Base-by-base conservation (phyloP, 2,329 filamentous ascomycete species). In the Diaporthe citrichinensis region DNA sequence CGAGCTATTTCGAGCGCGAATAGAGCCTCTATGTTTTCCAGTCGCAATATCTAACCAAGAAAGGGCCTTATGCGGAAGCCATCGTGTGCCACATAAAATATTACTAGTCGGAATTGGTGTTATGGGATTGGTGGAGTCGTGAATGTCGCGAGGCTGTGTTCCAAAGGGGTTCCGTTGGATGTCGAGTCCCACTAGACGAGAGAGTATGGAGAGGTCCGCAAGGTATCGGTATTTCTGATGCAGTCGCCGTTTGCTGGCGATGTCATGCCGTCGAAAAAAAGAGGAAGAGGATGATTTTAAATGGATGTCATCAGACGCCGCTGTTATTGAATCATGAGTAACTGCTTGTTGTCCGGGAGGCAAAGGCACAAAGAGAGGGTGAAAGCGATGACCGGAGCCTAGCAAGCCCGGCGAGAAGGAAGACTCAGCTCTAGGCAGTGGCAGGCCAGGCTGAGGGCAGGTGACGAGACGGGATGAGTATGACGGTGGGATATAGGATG, bases 251-350 rank as follows among this genome's bases (percentile, higher is more conserved):
- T 75, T 72, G 68, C 53, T 49, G 75, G 68, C 69, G 57, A 68
- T 75, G 62, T 65, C 75, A 76, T 76, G 73, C 73, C 75, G 73
- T 69, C 62, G 67, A 65, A 36, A 59, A 59, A 41, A 44, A 65
- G 51, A 69, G 55, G 61, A 41, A 44, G 46, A 53, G 41, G 55
- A 14, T 28, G 36, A 28, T 51, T 76, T 75, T 73, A 69, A 65
- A 73, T 59, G 55, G 39, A 69, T 65, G 49, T 49, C 28, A 75
- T 69, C 46, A 67, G 39, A 44, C 69, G 61, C 59, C 61, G 62
- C 75, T 71, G 55, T 76, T 71, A 75, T 73, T 57, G 23, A 61
- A 76, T 41, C 67, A 71, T 76, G 75, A 76, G 75, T 76, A 76
- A 76, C 65, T 73, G 62, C 25, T 67, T 73, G 75, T 68, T 72